Conservation (phyloP, 768 basidiomycete genomes). For the Trametes coccinea region DNA sequence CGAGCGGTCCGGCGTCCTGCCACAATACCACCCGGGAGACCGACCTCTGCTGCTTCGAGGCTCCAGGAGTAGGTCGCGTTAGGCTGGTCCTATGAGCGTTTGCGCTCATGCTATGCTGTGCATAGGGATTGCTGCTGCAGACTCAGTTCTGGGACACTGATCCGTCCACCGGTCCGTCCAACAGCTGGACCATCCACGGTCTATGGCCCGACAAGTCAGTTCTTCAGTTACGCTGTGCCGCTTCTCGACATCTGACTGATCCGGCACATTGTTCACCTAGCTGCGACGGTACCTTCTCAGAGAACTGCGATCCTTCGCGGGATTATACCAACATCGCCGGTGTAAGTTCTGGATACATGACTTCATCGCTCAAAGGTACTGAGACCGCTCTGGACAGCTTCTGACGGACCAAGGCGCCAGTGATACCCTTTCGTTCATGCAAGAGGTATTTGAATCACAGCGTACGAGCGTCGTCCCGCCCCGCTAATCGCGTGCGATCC, state of each 20-base stretch:
- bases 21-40: conserved; percentile 47
- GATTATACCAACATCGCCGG: conserved; percentile 45
- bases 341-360: conserved; percentile 31
- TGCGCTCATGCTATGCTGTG: not conserved
- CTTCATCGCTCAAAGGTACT: not conserved
- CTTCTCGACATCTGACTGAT: too few species aligned
- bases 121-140: conserved; percentile 60
- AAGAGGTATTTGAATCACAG: conserved; percentile 22
- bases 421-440: conserved; percentile 61
- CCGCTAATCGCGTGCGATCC: conserved; percentile 28
- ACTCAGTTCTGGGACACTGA: conserved; percentile 77
- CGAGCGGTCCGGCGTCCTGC: conserved; percentile 53
- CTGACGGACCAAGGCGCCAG: conserved; percentile 57
- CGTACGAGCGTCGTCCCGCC: not conserved
- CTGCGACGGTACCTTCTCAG: conserved; percentile 48
- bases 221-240: too few species aligned
- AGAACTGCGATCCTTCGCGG: conserved; percentile 44
- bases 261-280: conserved; percentile 33
- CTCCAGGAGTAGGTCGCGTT: conserved; percentile 52
- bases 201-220: conserved; percentile 67
- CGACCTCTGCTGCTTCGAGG: conserved; percentile 57
- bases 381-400: conserved; percentile 40
- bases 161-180: conserved; percentile 57
- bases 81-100: not conserved
- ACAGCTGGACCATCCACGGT: conserved; percentile 78